Conservation (phyloP, 192 early-diverging fungal genomes). For the Phycomyces nitens region DNA sequence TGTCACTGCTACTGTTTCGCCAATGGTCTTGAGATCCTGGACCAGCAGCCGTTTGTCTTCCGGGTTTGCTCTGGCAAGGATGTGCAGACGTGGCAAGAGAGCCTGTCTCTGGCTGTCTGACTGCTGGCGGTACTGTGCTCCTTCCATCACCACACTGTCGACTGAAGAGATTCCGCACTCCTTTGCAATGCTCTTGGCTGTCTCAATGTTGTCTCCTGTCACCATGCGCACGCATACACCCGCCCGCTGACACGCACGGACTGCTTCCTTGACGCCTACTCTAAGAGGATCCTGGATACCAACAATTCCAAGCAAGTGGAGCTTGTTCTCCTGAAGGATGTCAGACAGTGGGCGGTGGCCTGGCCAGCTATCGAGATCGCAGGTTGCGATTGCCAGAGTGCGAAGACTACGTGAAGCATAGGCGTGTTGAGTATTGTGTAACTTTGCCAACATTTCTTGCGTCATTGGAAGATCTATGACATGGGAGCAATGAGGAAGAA, state of each 20-base stretch:
- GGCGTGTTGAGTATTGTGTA: conserved; percentile 47
- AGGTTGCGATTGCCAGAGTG: conserved; percentile 83
- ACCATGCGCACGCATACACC: conserved; percentile 98
- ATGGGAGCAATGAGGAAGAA: conserved; percentile 61
- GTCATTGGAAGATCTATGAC: background rate
- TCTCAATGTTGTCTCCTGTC: conserved; percentile 94
- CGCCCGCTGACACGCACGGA: conserved; percentile 81
- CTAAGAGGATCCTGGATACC: conserved; percentile 97
- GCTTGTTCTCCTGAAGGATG: conserved; percentile 41
- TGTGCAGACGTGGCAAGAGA: conserved; percentile 86
- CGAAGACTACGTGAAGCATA: conserved; percentile 82
- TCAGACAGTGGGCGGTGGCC: conserved; percentile 36
- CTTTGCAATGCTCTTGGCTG: conserved; percentile 89
- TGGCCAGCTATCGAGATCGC: conserved; percentile 68
- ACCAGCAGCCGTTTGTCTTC: conserved; percentile 96
- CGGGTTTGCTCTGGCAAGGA: conserved; percentile 94
- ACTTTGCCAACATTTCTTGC: background rate
- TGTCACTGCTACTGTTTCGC: conserved; percentile 96
- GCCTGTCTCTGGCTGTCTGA: conserved; percentile 74
- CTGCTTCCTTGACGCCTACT: conserved; percentile 89
- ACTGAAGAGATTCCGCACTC: conserved; percentile 86
- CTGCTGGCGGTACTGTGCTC: conserved; percentile 86
- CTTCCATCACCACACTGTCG: conserved; percentile 89
- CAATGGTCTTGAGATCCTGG: conserved; percentile 73
- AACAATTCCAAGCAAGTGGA: conserved; percentile 86